Conservation (phyloP, 2,329 filamentous ascomycete genomes). For the Fusarium papillatum region DNA sequence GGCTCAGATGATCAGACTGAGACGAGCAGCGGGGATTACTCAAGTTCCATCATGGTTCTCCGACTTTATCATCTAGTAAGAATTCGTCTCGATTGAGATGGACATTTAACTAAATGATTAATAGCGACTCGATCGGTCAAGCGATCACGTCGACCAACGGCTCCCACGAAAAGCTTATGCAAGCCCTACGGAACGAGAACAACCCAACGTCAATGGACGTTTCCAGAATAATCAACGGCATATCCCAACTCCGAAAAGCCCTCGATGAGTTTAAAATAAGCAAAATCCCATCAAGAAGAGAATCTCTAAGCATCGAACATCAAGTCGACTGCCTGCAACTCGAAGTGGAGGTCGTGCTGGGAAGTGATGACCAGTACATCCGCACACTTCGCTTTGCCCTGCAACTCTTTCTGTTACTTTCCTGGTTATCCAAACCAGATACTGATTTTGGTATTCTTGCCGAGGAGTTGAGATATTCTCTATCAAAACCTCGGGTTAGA, state of each 20-base stretch:
- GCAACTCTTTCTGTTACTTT: conserved; percentile 19
- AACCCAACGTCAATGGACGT: background rate
- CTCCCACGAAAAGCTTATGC: conserved; percentile 26
- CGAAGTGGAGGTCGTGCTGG: conserved; percentile 16
- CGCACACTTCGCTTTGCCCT: conserved; percentile 20
- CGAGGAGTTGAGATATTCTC: conserved; percentile 4
- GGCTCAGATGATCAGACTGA: conserved; percentile 26
- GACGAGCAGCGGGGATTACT: conserved; percentile 1
- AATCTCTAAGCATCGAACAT: background rate
- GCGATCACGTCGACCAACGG: background rate
- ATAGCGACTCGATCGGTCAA: conserved; percentile 33
- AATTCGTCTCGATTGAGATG: background rate
- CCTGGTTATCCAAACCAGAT: conserved; percentile 6
- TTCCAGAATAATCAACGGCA: background rate
- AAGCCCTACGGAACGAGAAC: conserved; percentile 17
- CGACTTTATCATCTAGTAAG: conserved; percentile 23
- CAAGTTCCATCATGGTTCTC: conserved; percentile 26
- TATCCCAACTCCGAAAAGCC: background rate
- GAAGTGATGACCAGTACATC: conserved; percentile 21
- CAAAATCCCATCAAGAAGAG: background rate
- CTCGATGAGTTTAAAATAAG: conserved; percentile 6
- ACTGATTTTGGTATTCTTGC: background rate
- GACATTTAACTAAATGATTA: background rate
- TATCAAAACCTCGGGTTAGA: conserved; percentile 22
- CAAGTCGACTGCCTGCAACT: conserved; percentile 15